Base-by-base conservation (phyloP, 306 rosid species). In the Malus sylvestris region DNA sequence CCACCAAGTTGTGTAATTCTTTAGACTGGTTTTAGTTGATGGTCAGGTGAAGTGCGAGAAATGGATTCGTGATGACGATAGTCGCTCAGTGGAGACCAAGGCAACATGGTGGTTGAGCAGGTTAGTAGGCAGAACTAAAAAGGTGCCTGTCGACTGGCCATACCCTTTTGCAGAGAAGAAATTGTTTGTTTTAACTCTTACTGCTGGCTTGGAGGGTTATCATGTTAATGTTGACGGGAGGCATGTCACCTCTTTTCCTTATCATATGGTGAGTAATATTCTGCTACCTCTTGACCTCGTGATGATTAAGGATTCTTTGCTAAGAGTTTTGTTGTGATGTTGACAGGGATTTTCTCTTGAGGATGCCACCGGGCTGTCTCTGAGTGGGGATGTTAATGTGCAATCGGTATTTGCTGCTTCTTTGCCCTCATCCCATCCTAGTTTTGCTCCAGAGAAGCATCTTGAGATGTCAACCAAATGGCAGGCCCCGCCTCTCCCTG, bases 171-270 rank as follows among this genome's bases (percentile, higher is more conserved):
- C 87, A 42, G 93, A 87, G 85, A 76, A 83, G 79, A 95, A 87
- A 78, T 90, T 92, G 46, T 95, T 95, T 82, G 97, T 95, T 80
- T 89, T 95, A 15, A 95, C 99, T 32, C 84, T 95, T 68, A 92
- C 88, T 75, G 97, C 99, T 67, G 97, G 99, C 3, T 85, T 95
- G 85, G 99, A 92, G 83, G 99, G 99, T 23, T 95, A 95, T 82
- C 99, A 91, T 83, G 22, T 95, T 79, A 89, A 87, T 81, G 89
- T 95, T 71, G 99, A 92, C 75, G 99, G 99, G 85, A 89, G 96
- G 85, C 97, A 95, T 74, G 83, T 86, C 65, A 72, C 82, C 77
- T 95, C 99, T 53, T 95, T 95, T 77, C 99, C 99, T 73, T 95
- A 95, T 85, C 97, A 93, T 76, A 84, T 86, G 5, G 99, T 95